Conservation (phyloP, 2,329 filamentous ascomycete genomes). For the Neospermospora avenae region DNA sequence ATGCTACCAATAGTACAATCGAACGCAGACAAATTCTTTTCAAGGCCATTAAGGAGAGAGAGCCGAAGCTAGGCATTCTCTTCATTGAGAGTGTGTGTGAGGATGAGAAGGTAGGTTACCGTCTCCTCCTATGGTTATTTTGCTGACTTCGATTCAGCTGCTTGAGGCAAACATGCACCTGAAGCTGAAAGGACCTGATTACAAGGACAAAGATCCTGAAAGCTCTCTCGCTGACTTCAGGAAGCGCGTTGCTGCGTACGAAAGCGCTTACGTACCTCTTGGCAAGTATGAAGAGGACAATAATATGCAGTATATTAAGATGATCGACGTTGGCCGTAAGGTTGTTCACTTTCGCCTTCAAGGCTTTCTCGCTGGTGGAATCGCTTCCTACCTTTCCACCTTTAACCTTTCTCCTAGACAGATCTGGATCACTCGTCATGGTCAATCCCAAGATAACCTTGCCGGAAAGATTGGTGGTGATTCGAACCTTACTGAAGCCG, state of each 20-base stretch:
- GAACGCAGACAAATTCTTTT: slow-evolving; percentile 80
- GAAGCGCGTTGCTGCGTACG: slow-evolving; percentile 86
- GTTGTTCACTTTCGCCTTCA: slow-evolving; percentile 85
- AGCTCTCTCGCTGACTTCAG: slow-evolving; percentile 88
- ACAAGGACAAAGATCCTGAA: slow-evolving; percentile 86
- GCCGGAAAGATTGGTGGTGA: slow-evolving; percentile 88
- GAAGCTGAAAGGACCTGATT: slow-evolving; percentile 93
- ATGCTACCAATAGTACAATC: slow-evolving; percentile 95
- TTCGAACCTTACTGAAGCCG: slow-evolving; percentile 77
- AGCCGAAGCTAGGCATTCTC: slow-evolving; percentile 84
- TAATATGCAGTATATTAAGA: slow-evolving; percentile 89
- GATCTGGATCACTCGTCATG: slow-evolving; percentile 97
- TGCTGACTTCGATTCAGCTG: slow-evolving; percentile 44
- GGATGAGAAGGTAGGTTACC: slow-evolving; percentile 58
- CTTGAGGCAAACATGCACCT: slow-evolving; percentile 96
- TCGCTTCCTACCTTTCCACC: slow-evolving; percentile 91
- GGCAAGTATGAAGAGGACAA: slow-evolving; percentile 88
- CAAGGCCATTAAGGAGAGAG: slow-evolving; percentile 74
- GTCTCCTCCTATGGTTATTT: not conserved
- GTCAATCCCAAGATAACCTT: slow-evolving; percentile 85
- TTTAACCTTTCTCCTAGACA: slow-evolving; percentile 95
- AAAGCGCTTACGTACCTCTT: slow-evolving; percentile 88
- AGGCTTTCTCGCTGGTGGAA: slow-evolving; percentile 87
- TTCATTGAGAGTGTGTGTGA: slow-evolving; percentile 95
- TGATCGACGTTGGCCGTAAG: slow-evolving; percentile 96